Conservation (phyloP, 2,329 filamentous ascomycete species). For the Pyrenophora tritici-repentis region DNA sequence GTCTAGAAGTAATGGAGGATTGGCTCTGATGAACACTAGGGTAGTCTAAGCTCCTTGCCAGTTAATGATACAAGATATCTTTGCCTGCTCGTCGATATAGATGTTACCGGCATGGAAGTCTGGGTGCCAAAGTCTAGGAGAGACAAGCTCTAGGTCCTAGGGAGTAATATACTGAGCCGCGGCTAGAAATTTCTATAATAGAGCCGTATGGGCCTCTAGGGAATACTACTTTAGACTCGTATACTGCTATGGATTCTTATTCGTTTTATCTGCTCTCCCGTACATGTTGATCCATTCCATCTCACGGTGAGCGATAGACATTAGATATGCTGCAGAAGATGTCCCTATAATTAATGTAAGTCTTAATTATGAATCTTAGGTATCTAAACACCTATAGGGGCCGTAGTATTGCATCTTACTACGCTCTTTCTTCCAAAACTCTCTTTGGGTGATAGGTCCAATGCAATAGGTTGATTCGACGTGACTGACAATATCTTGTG, state of each 20-base stretch:
- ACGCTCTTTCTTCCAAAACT: constrained; percentile 32
- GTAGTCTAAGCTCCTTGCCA: constrained; percentile 33
- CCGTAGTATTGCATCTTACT: constrained; percentile 29
- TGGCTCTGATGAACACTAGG: constrained; percentile 32
- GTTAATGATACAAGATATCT: constrained; percentile 37
- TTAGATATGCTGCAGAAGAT: constrained; percentile 28
- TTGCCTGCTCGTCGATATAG: constrained; percentile 27
- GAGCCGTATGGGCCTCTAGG: constrained; percentile 23
- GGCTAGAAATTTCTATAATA: constrained; percentile 27
- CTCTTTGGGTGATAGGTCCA: constrained; percentile 29
- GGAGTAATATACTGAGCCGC: constrained; percentile 33
- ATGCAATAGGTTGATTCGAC: constrained; percentile 27
- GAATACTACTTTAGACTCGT: constrained; percentile 33
- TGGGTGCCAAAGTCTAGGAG: constrained; percentile 34
- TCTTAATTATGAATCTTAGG: constrained; percentile 1
- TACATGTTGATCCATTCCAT: constrained; percentile 40
- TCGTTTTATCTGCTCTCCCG: constrained; percentile 27
- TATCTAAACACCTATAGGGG: constrained; percentile 25
- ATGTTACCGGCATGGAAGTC: constrained; percentile 40
- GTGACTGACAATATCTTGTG: constrained; percentile 19
- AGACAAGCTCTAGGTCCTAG: constrained; percentile 26
- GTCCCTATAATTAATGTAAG: constrained; percentile 24
- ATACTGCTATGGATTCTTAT: constrained; percentile 41
- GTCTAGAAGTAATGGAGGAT: constrained; percentile 30
- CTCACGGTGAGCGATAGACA: constrained; percentile 42